These are phyloP conservation scores for Gossypium stocksii DNA, from an alignment of 345 rosid species.

Conservation along the genomic window DNA sequence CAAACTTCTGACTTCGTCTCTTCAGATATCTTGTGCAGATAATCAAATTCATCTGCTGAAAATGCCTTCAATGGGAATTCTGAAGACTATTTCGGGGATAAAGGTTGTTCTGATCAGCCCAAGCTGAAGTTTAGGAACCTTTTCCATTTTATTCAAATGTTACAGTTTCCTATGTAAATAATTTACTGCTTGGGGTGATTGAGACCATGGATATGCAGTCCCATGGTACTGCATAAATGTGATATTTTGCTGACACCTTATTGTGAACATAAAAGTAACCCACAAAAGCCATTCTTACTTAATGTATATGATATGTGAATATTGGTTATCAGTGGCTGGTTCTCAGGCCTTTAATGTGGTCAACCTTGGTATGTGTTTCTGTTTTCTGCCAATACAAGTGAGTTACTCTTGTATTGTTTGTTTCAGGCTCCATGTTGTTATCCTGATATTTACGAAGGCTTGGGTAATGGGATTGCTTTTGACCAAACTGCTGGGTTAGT, in stretches of 20 bases:
- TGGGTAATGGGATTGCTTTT: slow-evolving; percentile 55
- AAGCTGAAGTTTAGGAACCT: not conserved
- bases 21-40: slow-evolving; percentile 94
- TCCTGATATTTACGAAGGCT: slow-evolving; percentile 46
- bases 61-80: slow-evolving; percentile 87
- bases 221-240: not conserved
- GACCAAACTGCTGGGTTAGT: slow-evolving; percentile 61
- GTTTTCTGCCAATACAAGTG: not conserved
- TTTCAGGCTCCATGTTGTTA: slow-evolving; percentile 71
- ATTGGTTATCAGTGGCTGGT: not conserved
- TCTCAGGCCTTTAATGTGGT: not conserved
- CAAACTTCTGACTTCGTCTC: slow-evolving; percentile 15
- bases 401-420: slow-evolving; percentile 4
- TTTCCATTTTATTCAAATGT: not conserved
- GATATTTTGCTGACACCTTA: not conserved
- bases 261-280: slow-evolving; percentile 4
- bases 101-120: slow-evolving; percentile 50
- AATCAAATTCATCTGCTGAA: slow-evolving; percentile 85
- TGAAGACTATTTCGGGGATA: slow-evolving; percentile 80
- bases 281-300: not conserved
- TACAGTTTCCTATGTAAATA: not conserved
- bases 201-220: not conserved
- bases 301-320: not conserved
- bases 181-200: not conserved
- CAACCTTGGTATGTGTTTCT: not conserved